These are phyloP conservation scores for Phanerodontia chrysosporium DNA, from an alignment of 768 basidiomycete genomes.

Conservation along the genomic window DNA sequence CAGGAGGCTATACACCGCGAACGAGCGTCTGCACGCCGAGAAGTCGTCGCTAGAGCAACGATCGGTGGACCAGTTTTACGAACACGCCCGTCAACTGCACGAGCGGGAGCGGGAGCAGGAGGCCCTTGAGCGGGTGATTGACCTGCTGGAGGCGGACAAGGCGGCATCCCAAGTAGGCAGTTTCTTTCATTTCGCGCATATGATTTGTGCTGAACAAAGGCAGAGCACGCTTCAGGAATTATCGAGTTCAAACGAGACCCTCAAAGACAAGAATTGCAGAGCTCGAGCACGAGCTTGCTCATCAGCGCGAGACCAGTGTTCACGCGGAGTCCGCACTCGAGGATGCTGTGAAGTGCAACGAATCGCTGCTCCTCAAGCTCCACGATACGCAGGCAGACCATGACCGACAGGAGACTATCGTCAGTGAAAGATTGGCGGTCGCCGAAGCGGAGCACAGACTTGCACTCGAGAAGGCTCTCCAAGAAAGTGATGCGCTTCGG, in stretches of 20 bases:
- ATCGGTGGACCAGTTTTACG: not conserved
- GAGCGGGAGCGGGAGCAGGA: not conserved
- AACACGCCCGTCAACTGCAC: not conserved
- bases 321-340: conserved; percentile 3
- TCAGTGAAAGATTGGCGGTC: not conserved
- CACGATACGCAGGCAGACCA: not conserved
- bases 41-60: not conserved
- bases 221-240: not conserved
- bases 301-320: not conserved
- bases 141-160: conserved; percentile 7
- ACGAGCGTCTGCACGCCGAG: not conserved
- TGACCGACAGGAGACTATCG: not conserved
- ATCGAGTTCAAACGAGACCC: not conserved
- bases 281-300: not conserved
- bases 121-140: not conserved
- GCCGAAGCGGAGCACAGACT: not conserved
- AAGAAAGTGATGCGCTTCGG: conserved; percentile 4
- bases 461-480: not conserved
- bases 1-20: not conserved
- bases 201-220: not conserved
- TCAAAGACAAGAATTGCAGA: not conserved
- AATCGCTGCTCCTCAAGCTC: not conserved
- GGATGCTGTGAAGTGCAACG: conserved; percentile 1
- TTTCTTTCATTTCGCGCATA: not conserved
- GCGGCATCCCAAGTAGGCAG: not conserved